phyloP scores from a whole-genome alignment of 1,139 yeast genomes.

The Saccharomyces hybrid region DNA sequence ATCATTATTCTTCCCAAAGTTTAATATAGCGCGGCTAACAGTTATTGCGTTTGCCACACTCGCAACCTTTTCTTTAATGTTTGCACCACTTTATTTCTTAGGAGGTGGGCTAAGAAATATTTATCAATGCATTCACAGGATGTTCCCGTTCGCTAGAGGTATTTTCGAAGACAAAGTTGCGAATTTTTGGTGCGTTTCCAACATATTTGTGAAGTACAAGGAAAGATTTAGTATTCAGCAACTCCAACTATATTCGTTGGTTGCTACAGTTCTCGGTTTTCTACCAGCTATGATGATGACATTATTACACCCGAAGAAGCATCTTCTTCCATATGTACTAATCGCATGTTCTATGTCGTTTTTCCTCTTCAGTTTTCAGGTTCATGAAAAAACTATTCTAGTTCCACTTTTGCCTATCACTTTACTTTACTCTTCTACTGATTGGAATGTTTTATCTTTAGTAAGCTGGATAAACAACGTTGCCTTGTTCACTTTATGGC shows the following conservation, averaged over 20 bases:
- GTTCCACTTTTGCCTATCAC: constrained; percentile 84
- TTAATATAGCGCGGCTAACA: constrained; percentile 45
- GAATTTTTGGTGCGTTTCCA: constrained; percentile 91
- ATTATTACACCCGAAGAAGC: constrained; percentile 46
- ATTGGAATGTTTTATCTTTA: constrained; percentile 56
- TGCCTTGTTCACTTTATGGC: constrained; percentile 81
- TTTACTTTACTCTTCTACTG: constrained; percentile 52
- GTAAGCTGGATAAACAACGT: constrained; percentile 84
- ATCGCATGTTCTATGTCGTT: constrained; percentile 83
- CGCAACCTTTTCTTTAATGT: constrained; percentile 42
- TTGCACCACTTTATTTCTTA: constrained; percentile 54
- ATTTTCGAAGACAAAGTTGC: constrained; percentile 98
- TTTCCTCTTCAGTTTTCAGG: constrained; percentile 87
- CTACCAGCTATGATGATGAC: constrained; percentile 56
- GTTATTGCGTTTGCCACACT: constrained; percentile 59
- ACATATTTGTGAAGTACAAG: constrained; percentile 66
- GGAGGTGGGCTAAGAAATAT: constrained; percentile 37
- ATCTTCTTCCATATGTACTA: constrained; percentile 61
- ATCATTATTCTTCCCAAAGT: constrained; percentile 28
- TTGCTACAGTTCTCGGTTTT: constrained; percentile 57
- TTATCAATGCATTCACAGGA: constrained; percentile 47
- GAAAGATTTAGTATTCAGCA: constrained; percentile 46
- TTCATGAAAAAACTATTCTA: constrained; percentile 86
- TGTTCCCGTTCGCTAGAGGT: constrained; percentile 90
- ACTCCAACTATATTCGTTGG: constrained; percentile 55